These are phyloP conservation scores for Gossypium ekmanianum DNA, from an alignment of 345 rosid species.

Conservation along the genomic window DNA sequence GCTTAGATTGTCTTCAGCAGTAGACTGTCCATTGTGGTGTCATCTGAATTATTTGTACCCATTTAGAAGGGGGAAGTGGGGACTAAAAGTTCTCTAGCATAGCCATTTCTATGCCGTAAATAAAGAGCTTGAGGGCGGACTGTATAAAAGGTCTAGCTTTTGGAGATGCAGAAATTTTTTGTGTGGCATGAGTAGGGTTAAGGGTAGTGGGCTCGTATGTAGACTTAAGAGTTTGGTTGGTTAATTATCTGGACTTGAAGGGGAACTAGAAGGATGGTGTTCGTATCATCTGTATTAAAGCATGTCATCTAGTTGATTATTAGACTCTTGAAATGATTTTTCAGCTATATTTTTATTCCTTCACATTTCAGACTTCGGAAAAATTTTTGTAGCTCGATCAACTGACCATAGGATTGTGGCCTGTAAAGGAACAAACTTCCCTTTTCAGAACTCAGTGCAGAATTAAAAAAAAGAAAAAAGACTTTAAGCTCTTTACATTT, in stretches of 20 bases:
- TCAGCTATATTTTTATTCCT: background rate
- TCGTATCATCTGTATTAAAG: background rate
- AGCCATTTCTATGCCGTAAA: conserved; percentile 1
- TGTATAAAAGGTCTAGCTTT: background rate
- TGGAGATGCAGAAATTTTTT: background rate
- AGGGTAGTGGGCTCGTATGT: background rate
- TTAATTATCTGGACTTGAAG: background rate
- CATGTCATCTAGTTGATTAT: background rate
- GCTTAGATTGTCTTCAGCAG: background rate
- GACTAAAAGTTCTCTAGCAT: background rate
- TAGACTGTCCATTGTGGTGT: conserved; percentile 1
- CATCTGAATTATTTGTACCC: background rate
- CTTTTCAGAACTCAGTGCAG: background rate
- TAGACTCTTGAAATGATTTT: background rate
- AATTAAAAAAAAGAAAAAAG: background rate
- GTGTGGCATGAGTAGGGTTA: background rate
- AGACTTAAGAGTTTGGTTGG: background rate
- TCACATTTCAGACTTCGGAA: background rate
- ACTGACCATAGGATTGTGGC: background rate
- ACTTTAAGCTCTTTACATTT: background rate
- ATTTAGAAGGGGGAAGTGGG: background rate
- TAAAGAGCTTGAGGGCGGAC: background rate
- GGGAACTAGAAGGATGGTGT: background rate
- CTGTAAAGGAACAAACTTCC: background rate
- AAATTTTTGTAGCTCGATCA: background rate